Evolutionary conservation across 208 protist genomes (phyloP).

Genomic region (Leishmania tropica): DNA sequence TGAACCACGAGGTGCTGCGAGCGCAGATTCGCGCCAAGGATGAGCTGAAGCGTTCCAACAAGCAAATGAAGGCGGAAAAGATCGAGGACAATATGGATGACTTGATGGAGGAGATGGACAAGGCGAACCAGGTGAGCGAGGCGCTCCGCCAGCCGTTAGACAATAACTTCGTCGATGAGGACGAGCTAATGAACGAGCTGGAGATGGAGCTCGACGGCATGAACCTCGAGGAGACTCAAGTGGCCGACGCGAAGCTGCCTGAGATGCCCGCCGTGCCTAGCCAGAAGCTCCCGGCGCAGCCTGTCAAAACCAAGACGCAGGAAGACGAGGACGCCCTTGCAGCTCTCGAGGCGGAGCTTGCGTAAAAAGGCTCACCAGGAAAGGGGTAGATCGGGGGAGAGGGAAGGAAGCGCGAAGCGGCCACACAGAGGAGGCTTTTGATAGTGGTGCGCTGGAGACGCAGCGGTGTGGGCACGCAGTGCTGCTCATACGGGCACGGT

Average conservation of each 20-base stretch:
- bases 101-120: slow-evolving; percentile 90
- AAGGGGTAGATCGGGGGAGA: neutral
- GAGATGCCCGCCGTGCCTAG: slow-evolving; percentile 36
- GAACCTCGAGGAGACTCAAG: slow-evolving; percentile 33
- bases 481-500: neutral
- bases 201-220: slow-evolving; percentile 64
- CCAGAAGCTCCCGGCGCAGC: slow-evolving; percentile 48
- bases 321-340: slow-evolving; percentile 81
- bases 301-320: slow-evolving; percentile 37
- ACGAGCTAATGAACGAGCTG: slow-evolving; percentile 85
- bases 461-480: neutral
- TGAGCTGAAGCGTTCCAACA: slow-evolving; percentile 79
- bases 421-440: neutral
- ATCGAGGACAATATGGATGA: slow-evolving; percentile 92
- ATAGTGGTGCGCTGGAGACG: neutral
- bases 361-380: slow-evolving; percentile 10
- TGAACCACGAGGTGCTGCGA: slow-evolving; percentile 85
- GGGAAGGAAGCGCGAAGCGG: neutral
- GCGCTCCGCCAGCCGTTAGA: slow-evolving; percentile 83
- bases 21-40: slow-evolving; percentile 76
- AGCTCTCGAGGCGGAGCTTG: slow-evolving; percentile 75
- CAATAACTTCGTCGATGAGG: slow-evolving; percentile 79
- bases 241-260: slow-evolving; percentile 24
- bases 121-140: slow-evolving; percentile 87
- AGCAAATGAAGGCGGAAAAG: slow-evolving; percentile 87